Conservation (phyloP, 2,329 filamentous ascomycete species). For the Sporothrix pseudoabietina region DNA sequence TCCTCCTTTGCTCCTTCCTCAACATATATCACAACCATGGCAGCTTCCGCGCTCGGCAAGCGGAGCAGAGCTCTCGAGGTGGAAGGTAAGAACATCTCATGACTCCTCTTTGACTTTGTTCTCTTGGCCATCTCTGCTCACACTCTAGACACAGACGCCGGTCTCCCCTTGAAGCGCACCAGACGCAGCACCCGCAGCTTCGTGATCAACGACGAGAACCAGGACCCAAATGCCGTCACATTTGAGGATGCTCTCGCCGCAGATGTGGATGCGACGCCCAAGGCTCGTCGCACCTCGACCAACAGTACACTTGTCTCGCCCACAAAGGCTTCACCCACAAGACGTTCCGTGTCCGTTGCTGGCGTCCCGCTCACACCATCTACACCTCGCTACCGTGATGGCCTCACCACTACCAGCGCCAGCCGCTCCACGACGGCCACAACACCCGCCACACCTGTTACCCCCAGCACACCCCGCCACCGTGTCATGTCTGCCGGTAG, state of each 20-base stretch:
- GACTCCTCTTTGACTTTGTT: not conserved
- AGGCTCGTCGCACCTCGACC: conserved; percentile 26
- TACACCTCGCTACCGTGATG: conserved; percentile 79
- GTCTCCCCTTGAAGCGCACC: conserved; percentile 50
- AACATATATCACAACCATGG: conserved; percentile 22
- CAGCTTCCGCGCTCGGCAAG: conserved; percentile 31
- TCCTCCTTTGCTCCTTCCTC: not conserved
- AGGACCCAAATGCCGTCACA: conserved; percentile 55
- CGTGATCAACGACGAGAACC: conserved; percentile 67
- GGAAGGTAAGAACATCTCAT: conserved; percentile 25
- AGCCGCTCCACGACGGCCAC: conserved; percentile 7
- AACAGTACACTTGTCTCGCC: conserved; percentile 17
- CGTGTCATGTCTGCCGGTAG: conserved; percentile 76
- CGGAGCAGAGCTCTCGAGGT: conserved; percentile 25
- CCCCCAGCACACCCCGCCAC: conserved; percentile 79
- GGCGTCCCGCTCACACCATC: conserved; percentile 65
- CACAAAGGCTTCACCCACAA: conserved; percentile 21
- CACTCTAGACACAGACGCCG: conserved; percentile 34
- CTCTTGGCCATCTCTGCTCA: conserved; percentile 20
- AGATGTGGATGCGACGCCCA: conserved; percentile 25
- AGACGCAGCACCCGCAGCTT: conserved; percentile 49
- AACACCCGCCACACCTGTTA: conserved; percentile 43
- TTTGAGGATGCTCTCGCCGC: conserved; percentile 43
- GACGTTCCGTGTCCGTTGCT: not conserved
- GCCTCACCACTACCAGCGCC: conserved; percentile 46